These are phyloP conservation scores for Fusarium anguioides DNA, from an alignment of 2,329 filamentous ascomycete genomes.

Conservation along the genomic window DNA sequence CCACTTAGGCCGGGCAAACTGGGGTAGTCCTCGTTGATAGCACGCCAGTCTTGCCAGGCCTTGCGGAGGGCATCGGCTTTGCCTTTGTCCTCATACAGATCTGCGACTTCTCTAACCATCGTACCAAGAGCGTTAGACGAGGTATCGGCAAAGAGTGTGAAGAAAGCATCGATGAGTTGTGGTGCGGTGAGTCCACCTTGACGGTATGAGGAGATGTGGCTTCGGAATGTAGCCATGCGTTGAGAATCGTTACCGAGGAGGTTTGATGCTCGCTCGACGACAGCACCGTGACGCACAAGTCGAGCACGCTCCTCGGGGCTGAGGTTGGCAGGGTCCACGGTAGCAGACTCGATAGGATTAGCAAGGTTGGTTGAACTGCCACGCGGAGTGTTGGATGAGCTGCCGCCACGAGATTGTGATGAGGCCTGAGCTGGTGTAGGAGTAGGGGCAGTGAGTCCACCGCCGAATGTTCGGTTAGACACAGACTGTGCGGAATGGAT, in stretches of 20 bases:
- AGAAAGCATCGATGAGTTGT: slow-evolving; percentile 87
- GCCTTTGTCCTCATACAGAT: slow-evolving; percentile 85
- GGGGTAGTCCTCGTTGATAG: slow-evolving; percentile 95
- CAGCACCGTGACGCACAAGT: slow-evolving; percentile 80
- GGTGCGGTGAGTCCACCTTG: slow-evolving; percentile 75
- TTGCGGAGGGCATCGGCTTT: slow-evolving; percentile 81
- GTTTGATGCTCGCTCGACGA: slow-evolving; percentile 85
- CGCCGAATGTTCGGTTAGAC: slow-evolving; percentile 84
- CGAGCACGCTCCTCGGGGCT: slow-evolving; percentile 85
- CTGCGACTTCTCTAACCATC: slow-evolving; percentile 88
- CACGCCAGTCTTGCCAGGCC: slow-evolving; percentile 95
- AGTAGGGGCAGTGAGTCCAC: slow-evolving; percentile 70
- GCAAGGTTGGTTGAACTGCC: slow-evolving; percentile 41
- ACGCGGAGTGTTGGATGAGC: slow-evolving; percentile 40
- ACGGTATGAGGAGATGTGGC: slow-evolving; percentile 81
- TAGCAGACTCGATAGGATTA: slow-evolving; percentile 62
- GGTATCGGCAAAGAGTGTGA: slow-evolving; percentile 82
- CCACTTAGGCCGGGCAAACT: slow-evolving; percentile 81
- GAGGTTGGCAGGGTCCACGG: slow-evolving; percentile 63
- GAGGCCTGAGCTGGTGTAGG: slow-evolving; percentile 43
- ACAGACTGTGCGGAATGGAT: slow-evolving; percentile 89
- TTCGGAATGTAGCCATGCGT: slow-evolving; percentile 83
- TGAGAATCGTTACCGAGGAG: slow-evolving; percentile 80
- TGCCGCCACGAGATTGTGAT: slow-evolving; percentile 38
- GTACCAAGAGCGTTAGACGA: slow-evolving; percentile 85